A percentile compares a stretch with the other conserved stretches of the same genome.
Evolutionary conservation across 2,329 filamentous ascomycete genomes (phyloP).

Genomic region (Pseudopyricularia cyperi): DNA sequence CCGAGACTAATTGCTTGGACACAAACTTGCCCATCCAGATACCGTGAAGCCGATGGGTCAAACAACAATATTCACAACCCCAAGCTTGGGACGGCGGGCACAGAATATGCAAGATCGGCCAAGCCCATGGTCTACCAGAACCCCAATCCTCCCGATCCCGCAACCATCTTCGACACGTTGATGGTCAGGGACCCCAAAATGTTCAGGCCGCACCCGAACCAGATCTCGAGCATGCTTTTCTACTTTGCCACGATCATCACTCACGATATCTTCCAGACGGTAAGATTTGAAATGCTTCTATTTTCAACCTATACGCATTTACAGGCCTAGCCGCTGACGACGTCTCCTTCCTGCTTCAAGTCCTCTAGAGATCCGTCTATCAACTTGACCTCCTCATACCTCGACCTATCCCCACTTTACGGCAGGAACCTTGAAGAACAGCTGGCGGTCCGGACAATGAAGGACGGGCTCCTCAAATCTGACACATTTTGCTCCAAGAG

Average conservation of each 20-base stretch:
- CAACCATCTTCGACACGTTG: slow-evolving; percentile 53
- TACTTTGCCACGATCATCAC: slow-evolving; percentile 61
- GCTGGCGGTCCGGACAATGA: slow-evolving; percentile 46
- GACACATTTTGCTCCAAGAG: slow-evolving; percentile 58
- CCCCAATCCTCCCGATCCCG: slow-evolving; percentile 40
- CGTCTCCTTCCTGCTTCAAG: neutral
- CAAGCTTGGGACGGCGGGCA: slow-evolving; percentile 49
- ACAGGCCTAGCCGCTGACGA: too few relatives aligned
- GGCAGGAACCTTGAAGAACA: slow-evolving; percentile 54
- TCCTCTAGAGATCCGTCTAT: slow-evolving; percentile 1
- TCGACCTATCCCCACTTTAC: slow-evolving; percentile 62
- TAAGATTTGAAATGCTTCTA: too few relatives aligned
- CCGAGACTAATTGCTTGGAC: neutral
- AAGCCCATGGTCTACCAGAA: slow-evolving; percentile 42
- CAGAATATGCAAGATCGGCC: slow-evolving; percentile 59
- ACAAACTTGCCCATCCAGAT: slow-evolving; percentile 7
- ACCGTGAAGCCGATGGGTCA: slow-evolving; percentile 23
- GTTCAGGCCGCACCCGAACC: slow-evolving; percentile 54
- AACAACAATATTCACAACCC: slow-evolving; percentile 48
- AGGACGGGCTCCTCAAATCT: slow-evolving; percentile 56
- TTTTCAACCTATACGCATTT: too few relatives aligned
- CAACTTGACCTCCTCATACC: slow-evolving; percentile 51
- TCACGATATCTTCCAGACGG: slow-evolving; percentile 48
- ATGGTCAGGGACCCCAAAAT: slow-evolving; percentile 39
- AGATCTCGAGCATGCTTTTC: slow-evolving; percentile 64